Conservation (phyloP, 75 land plant species). For the Gnetum montanum region DNA sequence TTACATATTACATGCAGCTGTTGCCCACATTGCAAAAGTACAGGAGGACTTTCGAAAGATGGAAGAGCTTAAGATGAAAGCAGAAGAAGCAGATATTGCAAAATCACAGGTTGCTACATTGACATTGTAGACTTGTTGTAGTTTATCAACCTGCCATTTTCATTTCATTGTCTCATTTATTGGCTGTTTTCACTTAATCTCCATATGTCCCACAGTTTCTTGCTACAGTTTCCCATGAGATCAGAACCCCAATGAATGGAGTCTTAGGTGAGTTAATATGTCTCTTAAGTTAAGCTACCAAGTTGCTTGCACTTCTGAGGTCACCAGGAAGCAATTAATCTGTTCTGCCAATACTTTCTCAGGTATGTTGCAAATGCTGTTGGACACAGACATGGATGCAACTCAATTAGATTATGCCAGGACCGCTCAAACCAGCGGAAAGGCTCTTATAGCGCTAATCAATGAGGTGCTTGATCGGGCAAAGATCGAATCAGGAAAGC, state of each 20-base stretch:
- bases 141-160: background rate
- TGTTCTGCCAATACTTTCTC: background rate
- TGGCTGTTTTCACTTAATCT: conserved; percentile 2
- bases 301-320: background rate
- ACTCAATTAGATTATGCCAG: conserved; percentile 75
- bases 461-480: conserved; percentile 92
- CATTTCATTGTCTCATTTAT: background rate
- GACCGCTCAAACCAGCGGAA: conserved; percentile 84
- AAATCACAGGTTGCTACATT: conserved; percentile 64
- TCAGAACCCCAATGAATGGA: conserved; percentile 96
- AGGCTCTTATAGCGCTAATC: conserved; percentile 65
- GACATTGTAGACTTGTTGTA: background rate
- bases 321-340: background rate
- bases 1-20: conserved; percentile 61
- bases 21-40: conserved; percentile 57
- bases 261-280: conserved; percentile 56
- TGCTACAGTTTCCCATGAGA: conserved; percentile 96
- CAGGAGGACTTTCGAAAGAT: conserved; percentile 76
- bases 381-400: conserved; percentile 65
- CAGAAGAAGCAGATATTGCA: conserved; percentile 89
- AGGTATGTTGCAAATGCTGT: conserved; percentile 87
- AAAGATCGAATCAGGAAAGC: conserved; percentile 82
- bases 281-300: background rate
- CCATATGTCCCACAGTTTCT: conserved; percentile 95
- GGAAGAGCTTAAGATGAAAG: conserved; percentile 68